Conservation (phyloP, 1,139 yeast species). For the Scheffersomyces segobiensis region DNA sequence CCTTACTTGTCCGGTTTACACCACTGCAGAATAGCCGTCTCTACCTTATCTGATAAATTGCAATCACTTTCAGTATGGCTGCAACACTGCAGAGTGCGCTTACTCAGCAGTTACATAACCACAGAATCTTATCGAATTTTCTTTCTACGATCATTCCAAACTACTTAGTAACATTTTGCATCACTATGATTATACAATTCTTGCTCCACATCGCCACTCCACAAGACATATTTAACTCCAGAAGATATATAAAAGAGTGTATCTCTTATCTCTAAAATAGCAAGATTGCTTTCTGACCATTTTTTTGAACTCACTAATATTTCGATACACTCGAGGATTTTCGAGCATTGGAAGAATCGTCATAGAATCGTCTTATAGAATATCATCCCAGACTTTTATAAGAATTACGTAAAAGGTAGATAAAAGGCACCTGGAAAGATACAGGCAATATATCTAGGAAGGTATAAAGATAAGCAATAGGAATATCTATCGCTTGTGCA, state of each 20-base stretch:
- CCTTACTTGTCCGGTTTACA: background rate
- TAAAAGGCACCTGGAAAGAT: background rate
- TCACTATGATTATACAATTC: background rate
- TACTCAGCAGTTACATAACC: constrained; percentile 6
- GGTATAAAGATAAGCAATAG: too few species aligned
- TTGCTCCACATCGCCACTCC: background rate
- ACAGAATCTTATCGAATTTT: constrained; percentile 12
- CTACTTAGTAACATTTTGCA: background rate
- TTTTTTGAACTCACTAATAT: background rate
- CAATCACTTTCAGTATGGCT: background rate
- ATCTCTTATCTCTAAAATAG: background rate
- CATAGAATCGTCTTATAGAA: background rate
- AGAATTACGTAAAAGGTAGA: background rate
- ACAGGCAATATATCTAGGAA: background rate
- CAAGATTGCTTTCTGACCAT: background rate
- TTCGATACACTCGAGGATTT: background rate
- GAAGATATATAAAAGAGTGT: background rate
- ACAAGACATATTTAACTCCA: background rate
- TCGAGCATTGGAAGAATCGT: too few species aligned
- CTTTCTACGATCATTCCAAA: constrained; percentile 3
- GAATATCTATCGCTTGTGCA: too few species aligned
- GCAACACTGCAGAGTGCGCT: background rate
- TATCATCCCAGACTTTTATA: background rate
- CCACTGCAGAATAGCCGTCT: background rate
- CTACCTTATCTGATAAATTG: background rate